phyloP scores from a whole-genome alignment of 192 early-diverging fungal genomes.

The Diversispora eburnea region DNA sequence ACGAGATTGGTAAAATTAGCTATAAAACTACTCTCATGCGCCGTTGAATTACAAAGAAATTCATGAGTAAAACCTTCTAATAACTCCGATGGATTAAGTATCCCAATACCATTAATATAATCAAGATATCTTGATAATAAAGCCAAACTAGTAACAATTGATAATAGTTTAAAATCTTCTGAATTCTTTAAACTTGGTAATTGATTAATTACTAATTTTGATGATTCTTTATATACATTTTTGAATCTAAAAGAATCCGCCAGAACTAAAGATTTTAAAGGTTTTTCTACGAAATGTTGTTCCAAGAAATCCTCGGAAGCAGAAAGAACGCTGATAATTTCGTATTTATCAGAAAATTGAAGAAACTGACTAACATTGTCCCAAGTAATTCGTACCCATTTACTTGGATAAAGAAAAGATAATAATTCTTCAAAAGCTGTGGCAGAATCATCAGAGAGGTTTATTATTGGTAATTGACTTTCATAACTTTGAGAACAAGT shows the following conservation, averaged over 20 bases:
- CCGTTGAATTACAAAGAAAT: background rate
- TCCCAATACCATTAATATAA: background rate
- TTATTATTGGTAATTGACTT: background rate
- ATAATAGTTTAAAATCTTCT: background rate
- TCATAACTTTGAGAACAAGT: background rate
- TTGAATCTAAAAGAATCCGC: background rate
- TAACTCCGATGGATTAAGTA: background rate
- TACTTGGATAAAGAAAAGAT: background rate
- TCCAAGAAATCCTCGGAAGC: background rate
- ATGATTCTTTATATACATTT: conserved; percentile 15
- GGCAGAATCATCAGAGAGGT: background rate
- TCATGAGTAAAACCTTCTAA: background rate
- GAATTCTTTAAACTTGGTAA: background rate
- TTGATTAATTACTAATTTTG: conserved; percentile 11
- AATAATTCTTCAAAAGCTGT: background rate
- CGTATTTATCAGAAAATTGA: conserved; percentile 8
- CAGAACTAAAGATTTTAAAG: background rate
- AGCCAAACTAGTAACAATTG: background rate
- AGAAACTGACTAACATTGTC: background rate
- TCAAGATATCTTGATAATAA: conserved; percentile 5
- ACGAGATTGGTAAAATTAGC: background rate
- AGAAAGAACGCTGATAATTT: background rate
- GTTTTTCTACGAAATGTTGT: background rate
- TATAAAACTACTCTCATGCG: background rate
- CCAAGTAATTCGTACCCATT: background rate